Base-by-base conservation (phyloP, 176 grass and related monocot species). In the Aegilops umbellulata region DNA sequence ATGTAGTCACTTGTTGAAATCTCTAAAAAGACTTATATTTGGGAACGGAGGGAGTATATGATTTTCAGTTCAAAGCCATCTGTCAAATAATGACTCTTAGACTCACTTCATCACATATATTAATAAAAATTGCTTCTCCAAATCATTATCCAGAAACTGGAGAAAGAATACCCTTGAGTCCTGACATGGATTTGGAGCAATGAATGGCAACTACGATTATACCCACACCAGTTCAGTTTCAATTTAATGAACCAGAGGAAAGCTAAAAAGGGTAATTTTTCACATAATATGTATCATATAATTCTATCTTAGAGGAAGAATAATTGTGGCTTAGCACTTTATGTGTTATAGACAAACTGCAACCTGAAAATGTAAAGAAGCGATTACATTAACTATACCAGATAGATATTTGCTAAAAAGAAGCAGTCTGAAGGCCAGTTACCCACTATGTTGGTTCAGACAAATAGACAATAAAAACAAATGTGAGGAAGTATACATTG, bases 341-440 rank as follows among this genome's bases (percentile, higher is more conserved):
- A 46, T 69, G 60, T 79, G 39, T 41, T 53, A 65, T 53, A 65
- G 34, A 88, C 26, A 85, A 79, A 63, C 19, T 86, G 53, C 14
- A 77, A 66, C 14, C 34, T 32, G 32, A 16, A 16, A 67, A 60
- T 15, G 19, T 62, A 78, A 36, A 44, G 14, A 80, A 85, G 25
- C 19, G 31, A 68, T 68, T 39, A 22, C 69, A 74, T 23, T 29
- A 46, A 31, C 25, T 10, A 47, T 29, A 57, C 4, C 36, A 44
- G 5, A 31, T 68, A 38, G 4, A 57, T 63, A 65, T 74, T 29
- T 38, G 3, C 79, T 62, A 34, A 49, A 34, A 82, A 69, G 42
- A 23, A 81, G 25, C 15, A 76, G 46, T 12, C 26, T 51, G 46
- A 76, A 76, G 6, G 46, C 26, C 25, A 22, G 74, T 55, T 76